Evolutionary conservation across 1,284 basidiomycete genomes (phyloP), one percentile per base, ranked within the genome.

Genomic region (Chalciporus sp.): DNA sequence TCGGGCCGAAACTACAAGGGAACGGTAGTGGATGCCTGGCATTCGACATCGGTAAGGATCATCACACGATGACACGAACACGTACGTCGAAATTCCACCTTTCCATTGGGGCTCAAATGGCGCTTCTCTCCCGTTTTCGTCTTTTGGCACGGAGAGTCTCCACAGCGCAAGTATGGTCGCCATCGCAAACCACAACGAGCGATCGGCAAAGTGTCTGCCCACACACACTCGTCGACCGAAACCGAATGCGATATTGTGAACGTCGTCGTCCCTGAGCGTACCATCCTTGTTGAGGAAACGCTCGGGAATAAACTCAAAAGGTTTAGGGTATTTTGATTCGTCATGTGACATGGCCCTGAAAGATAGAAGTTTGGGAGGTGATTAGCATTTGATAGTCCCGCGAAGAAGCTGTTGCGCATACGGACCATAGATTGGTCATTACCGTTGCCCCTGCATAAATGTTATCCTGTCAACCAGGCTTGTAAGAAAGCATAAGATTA

Each of bases 141-240:
- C 58, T n/a, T 53, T 62, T 2, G 53, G 40, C 9, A 53, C 17
- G 11, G 52, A 53, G n/a, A 61, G 40, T 39, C 51, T 65, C 47
- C 59, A 64, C n/a, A 63, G 20, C 2, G 58, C 43, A 9, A 56
- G 64, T 20, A 64, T 44, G 41, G 53, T 60, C 26, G 52, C 50
- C 9, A 55, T 42, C n/a, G 43, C 51, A 46, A 28, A 55, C 56
- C 64, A 62, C 40, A 55, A 4, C 14, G 59, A 52, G 7, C 33
- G 27, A 8, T 61, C 51, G 4, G 49, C 61, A 56, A 59, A 61
- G 52, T 59, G 47, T 40, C 42, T 47, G 23, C 59, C 52, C 27
- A 47, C 61, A 27, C 63, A 61, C 17, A 35, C 47, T 14, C 57
- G 52, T 26, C 62, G 55, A n/a, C 62, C 62, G 35, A 58, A 61